Conservation (phyloP, 495 filamentous ascomycete genomes). For the Talaromyces thailandensis region DNA sequence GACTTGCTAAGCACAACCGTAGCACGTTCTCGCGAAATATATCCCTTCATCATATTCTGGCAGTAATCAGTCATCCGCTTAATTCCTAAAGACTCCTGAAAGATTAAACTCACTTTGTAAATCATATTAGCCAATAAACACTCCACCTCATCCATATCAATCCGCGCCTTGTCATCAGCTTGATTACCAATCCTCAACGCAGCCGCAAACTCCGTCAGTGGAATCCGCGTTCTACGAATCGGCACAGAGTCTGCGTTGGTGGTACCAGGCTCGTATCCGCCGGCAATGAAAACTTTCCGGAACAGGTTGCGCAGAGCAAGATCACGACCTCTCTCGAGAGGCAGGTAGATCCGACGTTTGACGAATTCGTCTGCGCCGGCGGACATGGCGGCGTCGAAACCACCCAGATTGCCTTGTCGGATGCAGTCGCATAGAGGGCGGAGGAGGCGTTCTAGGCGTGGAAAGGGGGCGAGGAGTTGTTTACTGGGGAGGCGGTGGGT, state of each 20-base stretch:
- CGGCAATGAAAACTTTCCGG: conserved; percentile 78
- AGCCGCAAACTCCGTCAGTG: conserved; percentile 68
- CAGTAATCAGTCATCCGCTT: neutral
- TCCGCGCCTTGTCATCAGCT: conserved; percentile 47
- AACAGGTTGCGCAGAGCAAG: conserved; percentile 84
- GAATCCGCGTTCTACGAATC: conserved; percentile 66
- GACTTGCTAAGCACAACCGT: conserved; percentile 85
- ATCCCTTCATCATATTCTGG: conserved; percentile 92
- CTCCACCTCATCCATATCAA: conserved; percentile 91
- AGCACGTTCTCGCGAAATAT: conserved; percentile 83
- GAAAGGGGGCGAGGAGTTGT: conserved; percentile 61
- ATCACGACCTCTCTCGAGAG: conserved; percentile 83
- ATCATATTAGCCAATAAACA: conserved; percentile 91
- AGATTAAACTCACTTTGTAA: conserved; percentile 64
- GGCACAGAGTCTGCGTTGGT: conserved; percentile 51
- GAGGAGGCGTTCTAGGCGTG: conserved; percentile 71
- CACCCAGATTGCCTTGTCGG: conserved; percentile 67
- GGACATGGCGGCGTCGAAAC: conserved; percentile 75
- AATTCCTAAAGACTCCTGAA: neutral
- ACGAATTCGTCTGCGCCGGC: conserved; percentile 82
- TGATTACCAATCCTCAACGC: conserved; percentile 46
- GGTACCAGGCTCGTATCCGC: conserved; percentile 58
- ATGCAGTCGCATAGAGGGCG: conserved; percentile 67
- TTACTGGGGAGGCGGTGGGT: conserved; percentile 72
- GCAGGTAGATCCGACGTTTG: conserved; percentile 90